Base-by-base conservation (phyloP, 225 moss, liverwort and hornwort species). In the Marchantia polymorpha region DNA sequence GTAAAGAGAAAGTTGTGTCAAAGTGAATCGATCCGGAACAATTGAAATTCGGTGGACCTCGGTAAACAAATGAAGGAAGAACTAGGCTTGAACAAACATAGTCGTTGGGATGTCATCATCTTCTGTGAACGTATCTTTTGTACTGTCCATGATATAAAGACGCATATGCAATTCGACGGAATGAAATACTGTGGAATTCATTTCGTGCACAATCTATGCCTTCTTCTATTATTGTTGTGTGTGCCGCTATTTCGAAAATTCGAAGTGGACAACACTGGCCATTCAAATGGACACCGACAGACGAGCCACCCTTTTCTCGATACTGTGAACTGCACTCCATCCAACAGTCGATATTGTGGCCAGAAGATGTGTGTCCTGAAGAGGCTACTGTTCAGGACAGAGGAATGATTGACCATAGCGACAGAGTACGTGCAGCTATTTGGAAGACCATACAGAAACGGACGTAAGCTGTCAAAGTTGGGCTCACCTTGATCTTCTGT, bases 61-160 rank as follows among this genome's bases (percentile, higher is more conserved):
- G 67, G 31, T 6, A 67, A 7, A 31, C 56, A 39, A 12, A 20
- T 10, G 67, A 12, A 39, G 12, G 26, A 52, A 73, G 22, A 74
- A 26, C 31, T 10, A 74, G 74, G 53, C 30, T 27, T 25, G 11
- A 3, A 56, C 7, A 26, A 73, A 56, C 16, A 53, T 22, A 53
- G 74, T 74, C 22, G 56, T 53, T 74, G 74, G 48, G 74, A 53
- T 56, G 56, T 53, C 52, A 74, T 74, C 17, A 26, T 27, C 74
- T 31, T 12, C 74, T 26, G 7, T 29, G 16, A 50, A 23, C 13
- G 9, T 26, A 25, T 12, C 31, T 48, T 54, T 69, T 69, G 69
- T 46, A 69, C 69, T 48, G 17, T 69, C 69, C 7, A 69, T 69
- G 29, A 64, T 2, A 26, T 64, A 4, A 39, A 17, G 47, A 19